phyloP scores from a whole-genome alignment of 352 stramenopile genomes.

The Phytophthora megakarya region DNA sequence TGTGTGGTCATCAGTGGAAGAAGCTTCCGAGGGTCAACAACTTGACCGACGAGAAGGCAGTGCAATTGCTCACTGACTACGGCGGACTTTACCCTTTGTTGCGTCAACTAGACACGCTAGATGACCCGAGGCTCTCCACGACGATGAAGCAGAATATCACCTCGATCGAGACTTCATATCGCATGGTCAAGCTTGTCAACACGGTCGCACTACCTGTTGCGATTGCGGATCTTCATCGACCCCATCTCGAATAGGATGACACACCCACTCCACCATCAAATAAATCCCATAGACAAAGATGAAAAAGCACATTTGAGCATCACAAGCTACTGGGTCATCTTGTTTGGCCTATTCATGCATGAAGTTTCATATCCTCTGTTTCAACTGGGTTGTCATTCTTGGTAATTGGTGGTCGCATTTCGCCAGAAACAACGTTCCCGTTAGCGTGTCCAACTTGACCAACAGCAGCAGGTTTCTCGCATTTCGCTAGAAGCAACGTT shows the following conservation, averaged over 20 bases:
- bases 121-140: constrained; percentile 51
- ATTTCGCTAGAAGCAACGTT: constrained; percentile 4
- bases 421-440: constrained; percentile 4
- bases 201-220: constrained; percentile 55
- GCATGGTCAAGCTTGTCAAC: constrained; percentile 69
- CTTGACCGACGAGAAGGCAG: constrained; percentile 59
- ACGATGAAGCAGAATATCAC: constrained; percentile 79
- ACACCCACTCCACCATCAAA: background rate
- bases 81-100: constrained; percentile 59
- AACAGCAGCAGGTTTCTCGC: constrained; percentile 15
- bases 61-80: constrained; percentile 70
- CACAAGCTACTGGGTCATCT: constrained; percentile 22
- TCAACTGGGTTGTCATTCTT: constrained; percentile 47
- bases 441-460: constrained; percentile 26
- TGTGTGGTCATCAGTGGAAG: constrained; percentile 74
- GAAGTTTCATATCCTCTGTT: constrained; percentile 36
- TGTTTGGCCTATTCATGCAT: constrained; percentile 33
- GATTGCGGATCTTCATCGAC: constrained; percentile 49
- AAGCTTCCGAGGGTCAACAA: constrained; percentile 64
- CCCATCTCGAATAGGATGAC: constrained; percentile 34
- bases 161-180: constrained; percentile 77
- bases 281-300: constrained; percentile 16
- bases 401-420: constrained; percentile 13
- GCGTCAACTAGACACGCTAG: constrained; percentile 65
- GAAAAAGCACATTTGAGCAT: constrained; percentile 34